Base-by-base conservation (phyloP, 2,329 filamentous ascomycete genomes). In the Dendryphion nanum region DNA sequence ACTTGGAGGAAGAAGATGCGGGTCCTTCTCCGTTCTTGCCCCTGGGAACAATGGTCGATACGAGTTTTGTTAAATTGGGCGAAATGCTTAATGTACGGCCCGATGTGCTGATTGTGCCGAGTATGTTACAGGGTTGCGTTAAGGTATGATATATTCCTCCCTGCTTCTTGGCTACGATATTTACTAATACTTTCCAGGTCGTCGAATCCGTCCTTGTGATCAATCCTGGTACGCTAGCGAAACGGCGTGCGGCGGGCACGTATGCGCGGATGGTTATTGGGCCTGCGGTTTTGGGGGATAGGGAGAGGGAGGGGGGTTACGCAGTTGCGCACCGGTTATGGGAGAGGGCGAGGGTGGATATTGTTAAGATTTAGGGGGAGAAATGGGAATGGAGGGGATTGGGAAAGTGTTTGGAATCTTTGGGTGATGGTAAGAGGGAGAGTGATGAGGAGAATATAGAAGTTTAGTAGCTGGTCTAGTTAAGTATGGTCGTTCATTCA, bases 1-100 rank as follows among this genome's bases (percentile, higher is more conserved):
- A 78, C 78, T 1, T 52, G 79, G 15, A 78, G 81, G 41, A 79
- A 77, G 1, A 54, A 79, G 24, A 81, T 79, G 4, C 82, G 16
- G 50, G 40, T 3, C 55, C 56, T 0, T 49, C 47, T n/a, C 60
- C 63, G 0, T 64, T 65, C 35, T 39, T 64, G 5, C 59, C 63
- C 0, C 37, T 85, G 0, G 90, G 90, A 0, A 82, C 88, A 1
- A 83, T 85, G 73, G 63, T 97, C 35, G 93, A 98, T 64, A 70
- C 87, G 15, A 83, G 83, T 46, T 95, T 93, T 66, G 62, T 94
- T 50, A 91, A 93, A 68, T 70, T 97, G 14, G 89, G 88, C 14
- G 93, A 97, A 67, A 95, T 95, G 81, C 77, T 93, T 55, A 86
- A 85, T 47, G 85, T 89, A 3, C 74, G 83, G 36, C 93, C 90